Evolutionary conservation across 2,329 filamentous ascomycete genomes (phyloP).

Genomic region (Raffaelea albimanens): DNA sequence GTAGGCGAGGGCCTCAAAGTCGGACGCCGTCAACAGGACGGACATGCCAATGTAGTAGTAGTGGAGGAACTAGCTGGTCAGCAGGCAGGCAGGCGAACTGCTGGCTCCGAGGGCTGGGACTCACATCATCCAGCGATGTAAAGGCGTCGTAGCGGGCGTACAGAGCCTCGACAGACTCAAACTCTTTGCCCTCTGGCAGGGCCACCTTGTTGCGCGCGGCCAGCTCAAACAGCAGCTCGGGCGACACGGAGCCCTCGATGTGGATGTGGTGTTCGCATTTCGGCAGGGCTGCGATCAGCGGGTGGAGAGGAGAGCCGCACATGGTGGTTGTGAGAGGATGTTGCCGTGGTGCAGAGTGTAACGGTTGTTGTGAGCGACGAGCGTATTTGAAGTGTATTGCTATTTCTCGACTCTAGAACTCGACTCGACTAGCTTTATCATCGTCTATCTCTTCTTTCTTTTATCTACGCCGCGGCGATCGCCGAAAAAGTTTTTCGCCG

Average conservation of each 20-base stretch:
- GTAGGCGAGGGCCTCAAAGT: slow-evolving; percentile 65
- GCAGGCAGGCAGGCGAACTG: neutral
- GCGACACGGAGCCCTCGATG: slow-evolving; percentile 65
- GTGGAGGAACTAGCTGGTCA: slow-evolving; percentile 49
- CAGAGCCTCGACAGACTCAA: slow-evolving; percentile 49
- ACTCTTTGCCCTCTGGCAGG: slow-evolving; percentile 55
- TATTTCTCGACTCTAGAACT: no score
- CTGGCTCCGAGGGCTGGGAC: neutral
- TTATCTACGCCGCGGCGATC: no score
- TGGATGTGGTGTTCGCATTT: slow-evolving; percentile 81
- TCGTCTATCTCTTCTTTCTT: neutral
- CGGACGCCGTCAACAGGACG: slow-evolving; percentile 52
- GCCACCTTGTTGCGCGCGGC: slow-evolving; percentile 56
- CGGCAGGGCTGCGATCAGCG: slow-evolving; percentile 55
- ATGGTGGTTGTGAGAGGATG: slow-evolving; percentile 23
- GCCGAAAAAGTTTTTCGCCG: no score
- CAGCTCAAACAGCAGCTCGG: slow-evolving; percentile 59
- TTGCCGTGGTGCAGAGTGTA: neutral
- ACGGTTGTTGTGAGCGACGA: no score
- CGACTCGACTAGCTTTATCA: no score
- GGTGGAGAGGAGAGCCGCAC: slow-evolving; percentile 46
- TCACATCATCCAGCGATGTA: slow-evolving; percentile 52
- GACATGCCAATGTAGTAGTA: slow-evolving; percentile 73
- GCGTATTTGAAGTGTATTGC: no score
- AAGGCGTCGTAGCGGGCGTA: slow-evolving; percentile 57